Base-by-base conservation (phyloP, 2,329 filamentous ascomycete genomes). In the Thermothelomyces thermophilus region DNA sequence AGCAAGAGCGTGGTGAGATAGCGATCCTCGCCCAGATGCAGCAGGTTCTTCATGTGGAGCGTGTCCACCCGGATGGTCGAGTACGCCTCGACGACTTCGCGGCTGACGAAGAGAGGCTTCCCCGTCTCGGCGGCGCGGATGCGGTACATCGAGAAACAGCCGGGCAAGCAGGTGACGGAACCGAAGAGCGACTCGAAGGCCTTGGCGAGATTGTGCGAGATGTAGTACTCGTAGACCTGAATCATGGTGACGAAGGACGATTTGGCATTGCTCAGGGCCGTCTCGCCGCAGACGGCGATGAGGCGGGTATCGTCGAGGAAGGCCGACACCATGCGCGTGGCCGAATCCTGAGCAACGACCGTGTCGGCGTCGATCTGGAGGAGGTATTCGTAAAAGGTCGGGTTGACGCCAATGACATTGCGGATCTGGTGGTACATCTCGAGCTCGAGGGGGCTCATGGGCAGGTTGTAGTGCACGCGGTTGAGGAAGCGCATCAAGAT, bases 201-300 rank as follows among this genome's bases (percentile, higher is more conserved):
- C 73, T 98, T 97, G 60, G 87, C 84, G 60, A 98, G 72, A 67
- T 97, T 95, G 75, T 98, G 91, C 45, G 91, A 97, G 63, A 98
- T 98, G 74, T 90, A 98, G 77, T 98, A 98, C 70, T 98, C 91
- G 75, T 97, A 98, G 30, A 98, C 91, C 70, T 98, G 93, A 66
- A 98, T 98, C 91, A 97, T 97, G 45, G 93, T 98, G 59, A 95
- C 82, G 64, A 94, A 89, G 1, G 91, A 96, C 6, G 86, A 79
- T 68, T 96, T 96, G 53, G 90, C 87, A 65, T 98, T 98, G 56
- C 85, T 90, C 41, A 98, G 76, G 14, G 86, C 86, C 0, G 93
- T 98, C 70, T 98, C 93, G 70, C 93, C 93, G 64, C 93, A 98
- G 42, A 93, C 82, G 48, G 86, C 93, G 63, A 96, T 91, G n/a